These are phyloP conservation scores for Colletotrichum tabaci DNA, from an alignment of 2,329 filamentous ascomycete genomes.

Conservation along the genomic window DNA sequence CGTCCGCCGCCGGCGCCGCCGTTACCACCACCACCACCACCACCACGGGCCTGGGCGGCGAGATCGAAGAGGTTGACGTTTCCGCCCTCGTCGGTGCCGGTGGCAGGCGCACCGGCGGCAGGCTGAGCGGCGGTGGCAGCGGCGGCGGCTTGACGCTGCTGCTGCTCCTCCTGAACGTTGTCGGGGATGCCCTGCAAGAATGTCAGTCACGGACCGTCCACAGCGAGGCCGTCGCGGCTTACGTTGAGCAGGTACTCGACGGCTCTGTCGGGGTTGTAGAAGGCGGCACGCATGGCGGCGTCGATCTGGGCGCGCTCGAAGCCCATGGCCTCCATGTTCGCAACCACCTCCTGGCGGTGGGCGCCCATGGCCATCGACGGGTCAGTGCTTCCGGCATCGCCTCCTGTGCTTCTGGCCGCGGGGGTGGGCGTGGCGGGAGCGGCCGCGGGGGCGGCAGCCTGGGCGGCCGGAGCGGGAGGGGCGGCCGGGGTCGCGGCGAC, in stretches of 20 bases:
- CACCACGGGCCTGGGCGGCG: constrained; percentile 77
- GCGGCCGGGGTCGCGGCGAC: constrained; percentile 66
- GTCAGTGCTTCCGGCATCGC: constrained; percentile 71
- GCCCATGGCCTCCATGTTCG: constrained; percentile 98
- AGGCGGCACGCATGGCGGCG: constrained; percentile 94
- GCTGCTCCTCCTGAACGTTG: constrained; percentile 80
- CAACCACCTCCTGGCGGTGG: constrained; percentile 85
- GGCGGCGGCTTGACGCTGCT: constrained; percentile 61
- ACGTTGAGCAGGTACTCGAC: constrained; percentile 95
- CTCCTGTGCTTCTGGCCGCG: constrained; percentile 61
- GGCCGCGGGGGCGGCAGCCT: constrained; percentile 62
- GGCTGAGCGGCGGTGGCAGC: constrained; percentile 59
- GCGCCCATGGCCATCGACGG: constrained; percentile 88
- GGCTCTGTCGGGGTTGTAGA: constrained; percentile 96
- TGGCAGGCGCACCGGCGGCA: constrained; percentile 55
- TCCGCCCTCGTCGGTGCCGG: constrained; percentile 69
- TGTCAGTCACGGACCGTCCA: constrained; percentile 10
- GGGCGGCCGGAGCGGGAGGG: constrained; percentile 65
- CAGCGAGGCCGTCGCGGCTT: constrained; percentile 52
- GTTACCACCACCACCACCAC: constrained; percentile 54
- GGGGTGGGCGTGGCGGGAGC: constrained; percentile 70
- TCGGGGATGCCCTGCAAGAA: constrained; percentile 86
- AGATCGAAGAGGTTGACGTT: constrained; percentile 93
- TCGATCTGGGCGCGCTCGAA: constrained; percentile 92
- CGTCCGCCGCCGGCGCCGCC: constrained; percentile 56